phyloP scores from a whole-genome alignment of 495 filamentous ascomycete species.

The Letharia columbiana region DNA sequence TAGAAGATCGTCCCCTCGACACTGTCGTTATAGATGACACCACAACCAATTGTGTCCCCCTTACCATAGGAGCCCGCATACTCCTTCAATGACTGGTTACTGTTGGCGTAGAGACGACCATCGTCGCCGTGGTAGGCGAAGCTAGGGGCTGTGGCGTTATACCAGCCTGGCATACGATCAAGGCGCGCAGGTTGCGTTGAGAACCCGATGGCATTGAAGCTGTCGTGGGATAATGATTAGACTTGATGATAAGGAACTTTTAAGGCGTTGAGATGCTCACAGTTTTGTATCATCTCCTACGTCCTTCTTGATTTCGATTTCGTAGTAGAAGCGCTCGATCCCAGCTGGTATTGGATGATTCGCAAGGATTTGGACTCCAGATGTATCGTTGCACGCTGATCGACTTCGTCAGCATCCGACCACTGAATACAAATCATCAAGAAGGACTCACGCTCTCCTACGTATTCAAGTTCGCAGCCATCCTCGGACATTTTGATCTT shows the following conservation, averaged over 20 bases:
- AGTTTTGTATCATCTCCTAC: neutral
- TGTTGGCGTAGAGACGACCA: constrained; percentile 2
- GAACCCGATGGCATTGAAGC: constrained; percentile 1
- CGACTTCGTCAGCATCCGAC: neutral
- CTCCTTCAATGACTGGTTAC: neutral
- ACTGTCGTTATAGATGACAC: neutral
- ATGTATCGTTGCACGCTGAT: neutral
- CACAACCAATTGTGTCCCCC: constrained; percentile 2
- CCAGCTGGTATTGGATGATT: constrained; percentile 2
- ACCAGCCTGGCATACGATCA: constrained; percentile 5
- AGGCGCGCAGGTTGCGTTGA: constrained; percentile 4
- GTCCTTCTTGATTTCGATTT: neutral
- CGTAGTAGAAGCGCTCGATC: neutral
- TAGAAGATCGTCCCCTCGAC: constrained; percentile 3
- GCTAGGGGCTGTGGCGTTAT: neutral
- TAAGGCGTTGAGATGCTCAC: neutral
- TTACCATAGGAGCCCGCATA: neutral
- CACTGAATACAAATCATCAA: neutral
- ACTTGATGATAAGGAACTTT: too few species aligned
- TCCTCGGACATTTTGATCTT: constrained; percentile 5
- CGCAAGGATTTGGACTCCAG: neutral
- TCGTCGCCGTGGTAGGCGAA: constrained; percentile 4
- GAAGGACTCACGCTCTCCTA: constrained; percentile 5
- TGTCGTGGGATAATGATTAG: neutral
- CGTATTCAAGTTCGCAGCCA: constrained; percentile 5